Evolutionary conservation across 2,329 filamentous ascomycete genomes (phyloP).

Genomic region (Xylariaceae sp.): DNA sequence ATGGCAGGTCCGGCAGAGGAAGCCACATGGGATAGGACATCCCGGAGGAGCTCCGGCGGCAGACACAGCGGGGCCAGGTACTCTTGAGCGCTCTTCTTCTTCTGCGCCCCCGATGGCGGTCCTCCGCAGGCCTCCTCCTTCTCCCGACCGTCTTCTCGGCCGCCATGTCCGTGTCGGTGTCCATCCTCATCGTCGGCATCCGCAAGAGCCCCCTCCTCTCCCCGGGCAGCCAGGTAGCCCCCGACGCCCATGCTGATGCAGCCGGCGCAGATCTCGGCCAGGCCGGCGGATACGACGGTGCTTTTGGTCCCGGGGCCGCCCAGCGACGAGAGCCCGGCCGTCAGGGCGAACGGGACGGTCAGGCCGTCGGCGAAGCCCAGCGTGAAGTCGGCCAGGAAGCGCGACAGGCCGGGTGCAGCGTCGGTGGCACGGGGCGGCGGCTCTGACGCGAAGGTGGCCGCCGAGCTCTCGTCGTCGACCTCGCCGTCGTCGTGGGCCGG

Average conservation of each 20-base stretch:
- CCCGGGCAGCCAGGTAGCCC: conserved; percentile 60
- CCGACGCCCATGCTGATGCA: conserved; percentile 73
- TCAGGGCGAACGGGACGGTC: conserved; percentile 73
- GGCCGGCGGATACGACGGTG: conserved; percentile 62
- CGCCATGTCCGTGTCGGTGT: too few relatives aligned
- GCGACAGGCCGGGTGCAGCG: too few relatives aligned
- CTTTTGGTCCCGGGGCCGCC: conserved; percentile 59
- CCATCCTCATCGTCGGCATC: not conserved
- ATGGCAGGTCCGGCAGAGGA: conserved; percentile 7
- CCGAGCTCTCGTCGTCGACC: not conserved
- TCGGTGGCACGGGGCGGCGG: too few relatives aligned
- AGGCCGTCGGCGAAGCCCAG: conserved; percentile 73
- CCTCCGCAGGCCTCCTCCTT: too few relatives aligned
- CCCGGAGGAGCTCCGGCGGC: conserved; percentile 15
- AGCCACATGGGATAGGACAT: conserved; percentile 16
- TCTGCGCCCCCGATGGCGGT: not conserved
- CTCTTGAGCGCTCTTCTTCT: conserved; percentile 8
- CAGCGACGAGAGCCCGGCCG: conserved; percentile 61
- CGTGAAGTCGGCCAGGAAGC: conserved; percentile 55
- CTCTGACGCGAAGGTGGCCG: not conserved
- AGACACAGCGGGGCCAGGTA: conserved; percentile 21
- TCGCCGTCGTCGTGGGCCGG: not conserved
- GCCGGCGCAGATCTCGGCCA: conserved; percentile 68
- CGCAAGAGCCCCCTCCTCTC: conserved; percentile 30
- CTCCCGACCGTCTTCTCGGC: conserved; percentile 31